A percentile compares a stretch with the other conserved stretches of the same genome.
Conservation (phyloP, 305 asterid genomes). For the Fraxinus latifolia region DNA sequence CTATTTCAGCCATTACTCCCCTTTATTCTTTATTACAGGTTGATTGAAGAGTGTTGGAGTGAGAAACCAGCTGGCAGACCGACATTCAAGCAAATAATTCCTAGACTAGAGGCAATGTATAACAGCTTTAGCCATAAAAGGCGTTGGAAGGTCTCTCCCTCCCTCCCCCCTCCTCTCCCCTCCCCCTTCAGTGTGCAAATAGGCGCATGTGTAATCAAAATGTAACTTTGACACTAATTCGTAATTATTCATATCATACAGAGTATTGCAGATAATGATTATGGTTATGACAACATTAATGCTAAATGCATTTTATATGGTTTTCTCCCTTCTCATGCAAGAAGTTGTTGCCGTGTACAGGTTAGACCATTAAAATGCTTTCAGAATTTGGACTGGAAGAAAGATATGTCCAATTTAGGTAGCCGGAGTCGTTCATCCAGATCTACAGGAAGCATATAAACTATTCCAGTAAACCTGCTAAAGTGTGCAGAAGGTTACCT, state of each 20-base stretch:
- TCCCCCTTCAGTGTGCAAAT: not conserved
- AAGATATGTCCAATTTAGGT: conserved; percentile 37
- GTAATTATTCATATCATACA: not conserved
- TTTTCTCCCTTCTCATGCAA: not conserved
- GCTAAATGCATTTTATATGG: not conserved
- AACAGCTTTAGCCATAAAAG: conserved; percentile 55
- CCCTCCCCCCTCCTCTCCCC: not conserved
- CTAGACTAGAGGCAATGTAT: conserved; percentile 60
- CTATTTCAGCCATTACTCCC: not conserved
- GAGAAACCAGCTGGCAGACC: conserved; percentile 69
- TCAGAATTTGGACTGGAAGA: conserved; percentile 45
- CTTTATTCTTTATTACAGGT: conserved; percentile 36
- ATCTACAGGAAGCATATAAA: conserved; percentile 38
- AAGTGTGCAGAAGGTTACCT: not conserved
- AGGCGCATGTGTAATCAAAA: not conserved
- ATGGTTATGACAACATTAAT: not conserved
- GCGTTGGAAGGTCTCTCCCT: conserved; percentile 72
- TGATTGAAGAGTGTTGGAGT: conserved; percentile 86
- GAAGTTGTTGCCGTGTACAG: conserved; percentile 33
- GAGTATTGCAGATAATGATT: not conserved
- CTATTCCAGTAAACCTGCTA: not conserved
- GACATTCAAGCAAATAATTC: conserved; percentile 81
- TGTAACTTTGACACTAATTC: not conserved
- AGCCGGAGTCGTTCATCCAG: conserved; percentile 39
- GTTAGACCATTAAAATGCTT: conserved; percentile 63